phyloP scores from a whole-genome alignment of 139 green algal genomes.

The Auxenochlorella pyrenoidosa region DNA sequence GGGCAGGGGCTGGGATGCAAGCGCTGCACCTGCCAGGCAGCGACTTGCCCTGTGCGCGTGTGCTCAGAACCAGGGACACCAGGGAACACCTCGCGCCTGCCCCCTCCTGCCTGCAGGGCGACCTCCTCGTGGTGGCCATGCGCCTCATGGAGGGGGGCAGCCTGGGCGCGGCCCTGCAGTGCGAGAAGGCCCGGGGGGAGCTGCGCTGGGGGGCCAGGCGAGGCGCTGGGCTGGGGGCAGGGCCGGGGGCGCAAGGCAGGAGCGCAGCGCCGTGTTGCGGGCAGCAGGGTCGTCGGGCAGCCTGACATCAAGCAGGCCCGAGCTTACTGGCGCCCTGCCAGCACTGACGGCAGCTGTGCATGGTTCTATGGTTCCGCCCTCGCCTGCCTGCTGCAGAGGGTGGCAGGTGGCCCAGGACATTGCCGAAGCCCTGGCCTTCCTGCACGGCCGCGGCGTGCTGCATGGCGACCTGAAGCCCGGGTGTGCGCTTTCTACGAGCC shows the following conservation, averaged over 20 bases:
- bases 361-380: too few relatives aligned
- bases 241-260: too few relatives aligned
- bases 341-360: too few relatives aligned
- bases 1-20: too few relatives aligned
- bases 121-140: background rate
- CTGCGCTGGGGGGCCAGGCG: constrained; percentile 9
- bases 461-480: constrained; percentile 10
- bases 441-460: constrained; percentile 2
- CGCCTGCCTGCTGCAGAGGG: background rate
- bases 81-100: too few relatives aligned
- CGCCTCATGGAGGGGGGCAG: background rate
- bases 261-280: background rate
- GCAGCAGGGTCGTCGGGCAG: too few relatives aligned
- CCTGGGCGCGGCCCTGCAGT: background rate
- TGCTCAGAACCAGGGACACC: too few relatives aligned
- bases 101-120: background rate
- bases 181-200: background rate
- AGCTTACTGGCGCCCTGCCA: background rate
- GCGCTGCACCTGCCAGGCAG: too few relatives aligned
- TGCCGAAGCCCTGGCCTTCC: constrained; percentile 6
- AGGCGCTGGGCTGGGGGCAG: background rate
- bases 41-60: too few relatives aligned
- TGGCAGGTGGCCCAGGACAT: constrained; percentile 1
- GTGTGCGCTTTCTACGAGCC: background rate
- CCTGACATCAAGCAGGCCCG: background rate